Base-by-base conservation (phyloP, 1,284 basidiomycete species). In the Apiotrichum brassicae region DNA sequence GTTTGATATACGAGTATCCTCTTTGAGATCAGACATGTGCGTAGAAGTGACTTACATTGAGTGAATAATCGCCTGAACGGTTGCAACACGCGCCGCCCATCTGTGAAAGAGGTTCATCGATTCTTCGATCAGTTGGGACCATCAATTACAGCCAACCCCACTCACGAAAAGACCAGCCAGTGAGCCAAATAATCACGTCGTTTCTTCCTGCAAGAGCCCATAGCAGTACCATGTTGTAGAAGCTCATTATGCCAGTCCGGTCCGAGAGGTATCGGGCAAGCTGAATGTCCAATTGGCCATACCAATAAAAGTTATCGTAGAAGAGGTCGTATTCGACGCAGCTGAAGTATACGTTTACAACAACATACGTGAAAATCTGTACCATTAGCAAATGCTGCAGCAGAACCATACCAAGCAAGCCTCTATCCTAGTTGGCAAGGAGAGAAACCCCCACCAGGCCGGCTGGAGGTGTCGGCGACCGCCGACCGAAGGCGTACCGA, bases 311-410 rank as follows among this genome's bases (percentile, higher is more conserved):
- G 42, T 63, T 62, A 0, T 57, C 56, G 7, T 52, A 24, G 74
- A 81, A 66, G 81, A 82, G 36, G 72, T 88, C 44, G 66, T 81
- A 61, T 68, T 77, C 54, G 60, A 73, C 39, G 73, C 72, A 51
- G 62, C 71, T 22, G 68, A 74, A 62, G 28, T 61, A 34, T 33
- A 62, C 13, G 51, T 65, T 62, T 36, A 62, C 30, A 0, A 44
- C 43, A 22, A 60, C 46, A 43, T 60, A 64, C 14, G 38, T 18
- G 42, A 56, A 57, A 57, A 64, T 51, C 62, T 64, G 41, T 8
- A n/a, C n/a, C n/a, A n/a, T n/a, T n/a, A n/a, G n/a, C n/a, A n/a
- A n/a, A n/a, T n/a, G n/a, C n/a, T n/a, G n/a, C n/a, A n/a, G n/a
- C n/a, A n/a, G n/a, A n/a, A n/a, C n/a, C 58, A 45, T 28, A 64